Evolutionary conservation across 2,329 filamentous ascomycete species (phyloP).

Genomic region (Helicocarpus griseus): DNA sequence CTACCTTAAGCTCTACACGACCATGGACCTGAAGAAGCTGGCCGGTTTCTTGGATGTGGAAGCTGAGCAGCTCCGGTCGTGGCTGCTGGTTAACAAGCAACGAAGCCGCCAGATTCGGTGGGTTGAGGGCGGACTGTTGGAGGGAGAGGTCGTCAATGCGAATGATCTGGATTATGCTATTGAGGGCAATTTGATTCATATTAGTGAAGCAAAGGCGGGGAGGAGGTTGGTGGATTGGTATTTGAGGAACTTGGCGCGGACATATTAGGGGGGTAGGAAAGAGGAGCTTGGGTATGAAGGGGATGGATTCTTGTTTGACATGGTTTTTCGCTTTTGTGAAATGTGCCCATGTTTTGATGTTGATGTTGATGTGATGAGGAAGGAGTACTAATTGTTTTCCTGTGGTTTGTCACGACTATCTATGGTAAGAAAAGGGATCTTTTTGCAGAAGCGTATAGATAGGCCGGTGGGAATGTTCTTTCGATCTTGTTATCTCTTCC

Average conservation of each 20-base stretch:
- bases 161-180: constrained; percentile 96
- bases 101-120: constrained; percentile 92
- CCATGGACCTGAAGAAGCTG: constrained; percentile 97
- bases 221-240: constrained; percentile 98
- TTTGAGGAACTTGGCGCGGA: constrained; percentile 87
- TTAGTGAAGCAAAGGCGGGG: constrained; percentile 97
- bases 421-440: neutral
- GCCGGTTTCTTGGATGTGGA: constrained; percentile 94
- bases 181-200: constrained; percentile 94
- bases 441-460: neutral
- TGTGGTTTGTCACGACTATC: neutral
- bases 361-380: neutral
- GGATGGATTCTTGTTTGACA: neutral
- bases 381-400: neutral
- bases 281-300: neutral
- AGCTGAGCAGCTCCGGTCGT: constrained; percentile 88
- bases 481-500: neutral
- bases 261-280: constrained; percentile 54
- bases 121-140: constrained; percentile 79
- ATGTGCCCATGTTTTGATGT: neutral
- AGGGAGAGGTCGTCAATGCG: constrained; percentile 85
- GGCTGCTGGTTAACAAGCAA: constrained; percentile 97
- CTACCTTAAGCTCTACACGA: constrained; percentile 97
- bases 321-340: neutral
- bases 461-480: neutral